These are phyloP conservation scores for Blastocystis sp. DNA, from an alignment of 352 stramenopile genomes.

Conservation along the genomic window DNA sequence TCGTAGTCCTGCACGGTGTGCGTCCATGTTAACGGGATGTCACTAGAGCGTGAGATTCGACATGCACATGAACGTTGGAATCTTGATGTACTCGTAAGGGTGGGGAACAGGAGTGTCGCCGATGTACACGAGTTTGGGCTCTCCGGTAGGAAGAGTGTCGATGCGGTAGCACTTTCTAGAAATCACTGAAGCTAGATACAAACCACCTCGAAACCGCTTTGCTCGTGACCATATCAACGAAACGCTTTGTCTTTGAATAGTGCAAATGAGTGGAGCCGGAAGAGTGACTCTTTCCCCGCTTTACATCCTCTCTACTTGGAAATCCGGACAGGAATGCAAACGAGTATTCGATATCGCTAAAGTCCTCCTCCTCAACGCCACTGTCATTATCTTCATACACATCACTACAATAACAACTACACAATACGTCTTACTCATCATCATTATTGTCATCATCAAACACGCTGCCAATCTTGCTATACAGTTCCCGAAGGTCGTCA, in stretches of 20 bases:
- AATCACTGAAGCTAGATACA: neutral
- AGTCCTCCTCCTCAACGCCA: constrained; percentile 28
- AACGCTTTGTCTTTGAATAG: neutral
- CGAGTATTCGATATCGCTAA: neutral
- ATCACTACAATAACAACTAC: neutral
- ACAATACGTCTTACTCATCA: constrained; percentile 6
- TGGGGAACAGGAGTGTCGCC: constrained; percentile 19
- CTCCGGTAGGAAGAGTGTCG: neutral
- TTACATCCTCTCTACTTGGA: constrained; percentile 10
- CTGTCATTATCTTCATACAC: constrained; percentile 13
- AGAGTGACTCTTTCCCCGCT: neutral
- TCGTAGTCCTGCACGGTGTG: neutral
- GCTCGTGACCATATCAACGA: constrained; percentile 18
- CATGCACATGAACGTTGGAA: neutral
- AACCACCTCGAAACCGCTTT: constrained; percentile 58
- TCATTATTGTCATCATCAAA: constrained; percentile 42
- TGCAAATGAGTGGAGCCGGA: constrained; percentile 27
- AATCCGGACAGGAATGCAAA: neutral
- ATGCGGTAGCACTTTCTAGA: constrained; percentile 54
- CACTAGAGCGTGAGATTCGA: neutral
- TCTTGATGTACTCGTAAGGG: constrained; percentile 57
- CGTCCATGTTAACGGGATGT: constrained; percentile 51
- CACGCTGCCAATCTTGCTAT: constrained; percentile 31
- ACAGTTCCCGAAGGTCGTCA: constrained; percentile 48
- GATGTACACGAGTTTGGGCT: neutral